Evolutionary conservation across 2,329 filamentous ascomycete genomes (phyloP).

Genomic region (Fusarium azukiicola): DNA sequence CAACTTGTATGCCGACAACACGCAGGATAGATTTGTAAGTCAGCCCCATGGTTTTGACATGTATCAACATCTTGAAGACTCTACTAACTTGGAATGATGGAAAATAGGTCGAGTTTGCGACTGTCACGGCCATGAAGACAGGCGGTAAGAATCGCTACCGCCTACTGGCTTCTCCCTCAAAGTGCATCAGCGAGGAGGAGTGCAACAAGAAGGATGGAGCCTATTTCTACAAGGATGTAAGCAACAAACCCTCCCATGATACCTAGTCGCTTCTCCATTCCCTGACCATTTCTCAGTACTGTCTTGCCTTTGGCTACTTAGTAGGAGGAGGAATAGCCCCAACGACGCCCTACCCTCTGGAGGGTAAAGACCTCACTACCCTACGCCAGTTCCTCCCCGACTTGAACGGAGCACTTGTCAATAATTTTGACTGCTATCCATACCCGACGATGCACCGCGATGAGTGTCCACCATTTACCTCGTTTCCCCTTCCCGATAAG

Average conservation of each 20-base stretch:
- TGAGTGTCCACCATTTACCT: not conserved
- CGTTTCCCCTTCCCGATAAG: not conserved
- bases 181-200: not conserved
- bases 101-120: conserved; percentile 1
- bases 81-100: not conserved
- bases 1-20: not conserved
- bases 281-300: conserved; percentile 7
- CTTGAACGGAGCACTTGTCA: conserved; percentile 9
- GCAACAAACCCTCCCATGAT: not conserved
- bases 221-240: conserved; percentile 12
- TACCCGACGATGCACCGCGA: not conserved
- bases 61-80: not conserved
- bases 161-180: not conserved
- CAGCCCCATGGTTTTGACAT: not conserved
- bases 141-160: not conserved
- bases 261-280: not conserved
- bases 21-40: not conserved
- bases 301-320: conserved; percentile 11
- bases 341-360: not conserved
- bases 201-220: not conserved
- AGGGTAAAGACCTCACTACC: not conserved
- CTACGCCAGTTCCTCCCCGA: not conserved
- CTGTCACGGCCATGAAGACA: conserved; percentile 7
- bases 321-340: not conserved
- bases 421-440: conserved; percentile 3